Evolutionary conservation across 495 filamentous ascomycete species (phyloP).

Genomic region (Aspergillus hancockii): DNA sequence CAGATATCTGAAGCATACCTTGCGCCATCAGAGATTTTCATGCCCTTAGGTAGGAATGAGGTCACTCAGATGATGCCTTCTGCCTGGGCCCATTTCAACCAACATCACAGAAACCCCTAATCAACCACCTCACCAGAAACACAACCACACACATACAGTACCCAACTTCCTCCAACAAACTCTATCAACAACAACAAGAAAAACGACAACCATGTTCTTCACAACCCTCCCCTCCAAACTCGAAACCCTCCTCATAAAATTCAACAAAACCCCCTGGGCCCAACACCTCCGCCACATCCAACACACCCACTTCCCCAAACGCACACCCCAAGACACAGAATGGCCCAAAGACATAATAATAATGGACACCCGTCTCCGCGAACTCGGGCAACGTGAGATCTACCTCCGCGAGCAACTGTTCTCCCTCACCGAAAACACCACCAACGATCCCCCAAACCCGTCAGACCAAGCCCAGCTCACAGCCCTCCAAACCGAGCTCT

Average conservation of each 20-base stretch:
- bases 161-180: no score
- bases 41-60: neutral
- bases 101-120: neutral
- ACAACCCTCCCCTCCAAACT: neutral
- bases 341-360: slow-evolving; percentile 6
- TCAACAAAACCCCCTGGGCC: neutral
- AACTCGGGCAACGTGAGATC: neutral
- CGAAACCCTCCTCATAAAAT: neutral
- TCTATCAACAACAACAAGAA: neutral
- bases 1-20: neutral
- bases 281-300: neutral
- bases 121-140: neutral
- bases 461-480: neutral
- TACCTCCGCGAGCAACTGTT: neutral
- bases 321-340: neutral
- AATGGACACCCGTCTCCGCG: slow-evolving; percentile 2
- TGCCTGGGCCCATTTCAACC: neutral
- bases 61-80: neutral
- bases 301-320: neutral
- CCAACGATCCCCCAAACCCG: neutral
- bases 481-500: neutral
- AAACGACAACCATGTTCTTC: neutral
- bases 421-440: neutral
- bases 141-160: neutral
- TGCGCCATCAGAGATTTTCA: neutral